Percentiles rank a stretch among this genome's conserved stretches.
phyloP scores from a whole-genome alignment of 495 filamentous ascomycete species.

The Oidiodendron maius region DNA sequence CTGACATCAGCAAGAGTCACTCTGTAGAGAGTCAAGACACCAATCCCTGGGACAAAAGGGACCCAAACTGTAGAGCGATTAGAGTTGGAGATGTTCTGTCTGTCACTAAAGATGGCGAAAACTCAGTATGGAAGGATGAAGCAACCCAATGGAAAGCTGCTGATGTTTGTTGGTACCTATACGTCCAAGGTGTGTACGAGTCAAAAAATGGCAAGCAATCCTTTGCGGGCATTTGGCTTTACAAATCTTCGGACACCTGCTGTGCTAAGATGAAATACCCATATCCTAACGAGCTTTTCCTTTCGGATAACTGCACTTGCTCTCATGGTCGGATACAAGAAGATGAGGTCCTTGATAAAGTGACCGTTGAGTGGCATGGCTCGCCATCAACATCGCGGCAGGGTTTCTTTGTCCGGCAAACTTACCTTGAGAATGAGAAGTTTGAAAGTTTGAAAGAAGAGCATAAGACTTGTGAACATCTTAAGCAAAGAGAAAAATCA shows the following conservation, averaged over 20 bases:
- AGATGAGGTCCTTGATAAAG: constrained; percentile 45
- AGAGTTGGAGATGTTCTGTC: constrained; percentile 44
- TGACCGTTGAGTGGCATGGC: constrained; percentile 50
- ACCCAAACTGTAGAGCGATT: constrained; percentile 18
- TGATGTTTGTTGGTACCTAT: constrained; percentile 56
- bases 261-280: constrained; percentile 60
- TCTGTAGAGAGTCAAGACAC: neutral
- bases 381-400: constrained; percentile 29
- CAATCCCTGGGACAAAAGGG: neutral
- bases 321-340: constrained; percentile 35
- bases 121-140: constrained; percentile 50
- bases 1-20: neutral
- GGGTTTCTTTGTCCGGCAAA: constrained; percentile 62
- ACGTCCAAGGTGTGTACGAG: constrained; percentile 51
- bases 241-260: constrained; percentile 60
- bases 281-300: constrained; percentile 63
- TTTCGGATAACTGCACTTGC: constrained; percentile 74
- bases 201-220: constrained; percentile 24
- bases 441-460: constrained; percentile 49
- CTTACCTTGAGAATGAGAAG: constrained; percentile 41
- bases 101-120: constrained; percentile 32
- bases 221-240: constrained; percentile 67
- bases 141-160: constrained; percentile 25
- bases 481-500: neutral
- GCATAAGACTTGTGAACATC: constrained; percentile 34